Base-by-base conservation (phyloP, 129 eudicot species). In the Rutidosis leptorrhynchoides region DNA sequence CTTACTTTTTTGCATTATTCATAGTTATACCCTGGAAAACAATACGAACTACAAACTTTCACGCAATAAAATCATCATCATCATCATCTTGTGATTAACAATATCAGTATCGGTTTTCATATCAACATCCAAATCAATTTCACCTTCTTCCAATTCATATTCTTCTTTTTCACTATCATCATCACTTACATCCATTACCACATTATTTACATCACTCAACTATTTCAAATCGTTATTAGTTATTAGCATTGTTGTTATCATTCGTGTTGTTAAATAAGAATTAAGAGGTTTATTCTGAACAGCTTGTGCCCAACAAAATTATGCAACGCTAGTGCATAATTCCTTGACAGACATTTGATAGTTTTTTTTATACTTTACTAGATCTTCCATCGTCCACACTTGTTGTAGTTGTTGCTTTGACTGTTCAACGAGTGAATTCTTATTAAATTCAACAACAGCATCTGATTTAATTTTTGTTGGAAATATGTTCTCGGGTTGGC, bases 221-320 rank as follows among this genome's bases (percentile, higher is more conserved):
- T 52, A 3, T 4, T 2, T 51, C 6, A 0, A 6, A 2, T 17
- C 24, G 7, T 17, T 51, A 21, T 42, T 66, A 14, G 60, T n/a
- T 57, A 73, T 68, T 75, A 45, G 42, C 40, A 17, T 43, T 60
- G 25, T 67, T 73, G 46, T 68, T 73, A 45, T 72, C 73, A 67
- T 79, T 85, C 83, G 73, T 78, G 21, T 58, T 9, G 79, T 81
- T 19, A 88, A 60, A 72, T 80, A 82, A 26, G 84, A 89, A 37
- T 81, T 86, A 55, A 93, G 73, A 5, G 98, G 96, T 80, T 93
- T 93, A 68, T 93, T 93, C 76, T 93, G 90, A 20, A 93, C 98
- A 3, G 96, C 98, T 76, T 89, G 96, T 10, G 96, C 92, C 98
- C 98, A 93, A 0, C 98, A 33, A 93, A 73, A 76, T 86, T 88